Conservation (phyloP, 2,329 filamentous ascomycete genomes). For the Beauveria brongniartii region DNA sequence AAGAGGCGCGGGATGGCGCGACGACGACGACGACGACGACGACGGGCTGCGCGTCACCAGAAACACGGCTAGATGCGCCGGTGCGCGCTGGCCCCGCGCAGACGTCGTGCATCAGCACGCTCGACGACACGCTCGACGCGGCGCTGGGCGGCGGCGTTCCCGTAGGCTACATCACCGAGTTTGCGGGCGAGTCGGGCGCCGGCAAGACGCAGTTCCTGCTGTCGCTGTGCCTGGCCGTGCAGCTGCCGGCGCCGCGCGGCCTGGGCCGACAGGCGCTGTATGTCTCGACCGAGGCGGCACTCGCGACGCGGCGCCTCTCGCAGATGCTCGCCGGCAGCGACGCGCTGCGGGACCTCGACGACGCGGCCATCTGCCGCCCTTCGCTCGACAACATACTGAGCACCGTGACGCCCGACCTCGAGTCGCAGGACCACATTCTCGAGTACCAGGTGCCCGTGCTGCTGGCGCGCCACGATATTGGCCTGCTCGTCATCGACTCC, state of each 20-base stretch:
- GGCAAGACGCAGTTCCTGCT: slow-evolving; percentile 95
- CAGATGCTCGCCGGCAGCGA: slow-evolving; percentile 70
- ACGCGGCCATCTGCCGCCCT: slow-evolving; percentile 30
- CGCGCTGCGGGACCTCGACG: slow-evolving; percentile 35
- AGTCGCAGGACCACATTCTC: slow-evolving; percentile 91
- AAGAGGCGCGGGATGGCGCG: not conserved
- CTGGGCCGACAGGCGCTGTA: slow-evolving; percentile 73
- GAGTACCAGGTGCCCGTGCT: slow-evolving; percentile 87
- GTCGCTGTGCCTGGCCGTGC: slow-evolving; percentile 72
- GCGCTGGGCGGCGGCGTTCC: slow-evolving; percentile 71
- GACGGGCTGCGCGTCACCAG: not conserved
- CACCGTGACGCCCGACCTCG: slow-evolving; percentile 79
- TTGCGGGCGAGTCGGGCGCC: slow-evolving; percentile 86
- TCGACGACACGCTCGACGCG: slow-evolving; percentile 65
- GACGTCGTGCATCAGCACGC: slow-evolving; percentile 60
- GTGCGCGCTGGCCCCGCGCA: not conserved
- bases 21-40: not conserved
- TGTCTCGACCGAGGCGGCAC: slow-evolving; percentile 82
- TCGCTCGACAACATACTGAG: slow-evolving; percentile 71
- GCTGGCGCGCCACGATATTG: slow-evolving; percentile 65
- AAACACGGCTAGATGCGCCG: not conserved
- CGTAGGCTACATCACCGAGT: slow-evolving; percentile 73
- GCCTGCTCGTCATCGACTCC: slow-evolving; percentile 80
- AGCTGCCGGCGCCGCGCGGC: slow-evolving; percentile 67
- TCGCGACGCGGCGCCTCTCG: slow-evolving; percentile 71